These are phyloP conservation scores for Sporothrix mexicana DNA, from an alignment of 2,329 filamentous ascomycete genomes.

Conservation along the genomic window DNA sequence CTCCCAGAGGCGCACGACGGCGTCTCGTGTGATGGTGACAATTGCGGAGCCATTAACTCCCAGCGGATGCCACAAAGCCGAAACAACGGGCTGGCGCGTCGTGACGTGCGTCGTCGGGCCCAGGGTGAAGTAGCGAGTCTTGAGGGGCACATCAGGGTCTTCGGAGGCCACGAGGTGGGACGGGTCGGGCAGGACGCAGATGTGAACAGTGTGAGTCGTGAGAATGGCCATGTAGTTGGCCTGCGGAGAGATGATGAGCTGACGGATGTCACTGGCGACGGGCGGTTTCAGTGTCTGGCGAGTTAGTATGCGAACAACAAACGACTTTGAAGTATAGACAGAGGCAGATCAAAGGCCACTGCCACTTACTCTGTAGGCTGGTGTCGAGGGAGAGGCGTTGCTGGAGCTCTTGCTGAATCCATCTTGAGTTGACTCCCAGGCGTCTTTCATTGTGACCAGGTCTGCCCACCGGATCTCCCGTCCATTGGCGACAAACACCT, in stretches of 20 bases:
- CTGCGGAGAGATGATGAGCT: constrained; percentile 83
- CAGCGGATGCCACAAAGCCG: constrained; percentile 90
- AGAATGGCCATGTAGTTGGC: constrained; percentile 82
- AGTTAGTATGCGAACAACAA: too few relatives aligned
- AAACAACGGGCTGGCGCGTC: constrained; percentile 78
- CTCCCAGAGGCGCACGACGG: constrained; percentile 89
- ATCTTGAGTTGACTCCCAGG: constrained; percentile 51
- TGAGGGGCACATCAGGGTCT: constrained; percentile 66
- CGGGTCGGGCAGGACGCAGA: constrained; percentile 82
- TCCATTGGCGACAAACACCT: constrained; percentile 86
- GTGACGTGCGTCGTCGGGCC: constrained; percentile 91
- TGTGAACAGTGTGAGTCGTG: constrained; percentile 85
- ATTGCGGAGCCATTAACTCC: constrained; percentile 81
- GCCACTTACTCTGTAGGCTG: constrained; percentile 55
- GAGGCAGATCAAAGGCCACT: too few relatives aligned
- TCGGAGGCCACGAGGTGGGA: constrained; percentile 76
- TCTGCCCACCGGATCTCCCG: constrained; percentile 93
- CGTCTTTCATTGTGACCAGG: constrained; percentile 76
- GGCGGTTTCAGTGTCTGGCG: constrained; percentile 74
- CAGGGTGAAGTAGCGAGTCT: constrained; percentile 86
- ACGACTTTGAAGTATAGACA: too few relatives aligned
- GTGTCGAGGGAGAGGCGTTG: constrained; percentile 38
- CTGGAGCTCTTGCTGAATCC: constrained; percentile 36
- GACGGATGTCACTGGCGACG: constrained; percentile 80
- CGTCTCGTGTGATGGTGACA: constrained; percentile 87